Evolutionary conservation across 164 flowering plant genomes (phyloP).

Genomic region (Malania oleifera): DNA sequence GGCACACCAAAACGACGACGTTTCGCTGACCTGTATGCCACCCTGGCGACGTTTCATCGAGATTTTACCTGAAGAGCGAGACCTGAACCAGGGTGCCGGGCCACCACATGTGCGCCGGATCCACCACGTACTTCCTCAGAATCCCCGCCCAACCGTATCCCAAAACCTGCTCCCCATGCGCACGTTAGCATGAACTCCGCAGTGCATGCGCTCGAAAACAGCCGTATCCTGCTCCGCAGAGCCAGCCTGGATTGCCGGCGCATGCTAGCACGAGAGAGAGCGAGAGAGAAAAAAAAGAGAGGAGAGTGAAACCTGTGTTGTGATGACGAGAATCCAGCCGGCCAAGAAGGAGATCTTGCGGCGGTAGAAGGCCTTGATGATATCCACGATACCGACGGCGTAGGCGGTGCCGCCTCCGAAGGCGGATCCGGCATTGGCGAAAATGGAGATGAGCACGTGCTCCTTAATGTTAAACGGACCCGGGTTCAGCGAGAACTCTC

Average conservation of each 20-base stretch:
- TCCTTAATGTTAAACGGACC: conserved; percentile 71
- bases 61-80: conserved; percentile 49
- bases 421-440: conserved; percentile 62
- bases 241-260: too few species aligned
- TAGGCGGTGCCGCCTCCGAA: conserved; percentile 60
- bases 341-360: conserved; percentile 40
- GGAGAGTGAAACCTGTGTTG: conserved; percentile 41
- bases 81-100: conserved; percentile 52
- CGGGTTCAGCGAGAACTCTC: conserved; percentile 48
- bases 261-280: too few species aligned
- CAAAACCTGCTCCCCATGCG: conserved; percentile 26
- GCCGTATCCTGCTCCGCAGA: too few species aligned
- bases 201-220: too few species aligned
- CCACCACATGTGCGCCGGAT: conserved; percentile 71
- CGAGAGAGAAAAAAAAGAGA: neutral
- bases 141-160: conserved; percentile 67
- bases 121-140: conserved; percentile 47
- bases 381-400: conserved; percentile 48
- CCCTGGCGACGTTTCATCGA: too few species aligned
- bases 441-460: conserved; percentile 62
- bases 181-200: conserved; percentile 2
- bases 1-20: too few species aligned
- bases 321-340: conserved; percentile 46
- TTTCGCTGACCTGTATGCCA: too few species aligned
- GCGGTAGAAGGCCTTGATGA: conserved; percentile 53